phyloP scores from a whole-genome alignment of 2,329 filamentous ascomycete genomes.

The Blastomyces gilchristii region DNA sequence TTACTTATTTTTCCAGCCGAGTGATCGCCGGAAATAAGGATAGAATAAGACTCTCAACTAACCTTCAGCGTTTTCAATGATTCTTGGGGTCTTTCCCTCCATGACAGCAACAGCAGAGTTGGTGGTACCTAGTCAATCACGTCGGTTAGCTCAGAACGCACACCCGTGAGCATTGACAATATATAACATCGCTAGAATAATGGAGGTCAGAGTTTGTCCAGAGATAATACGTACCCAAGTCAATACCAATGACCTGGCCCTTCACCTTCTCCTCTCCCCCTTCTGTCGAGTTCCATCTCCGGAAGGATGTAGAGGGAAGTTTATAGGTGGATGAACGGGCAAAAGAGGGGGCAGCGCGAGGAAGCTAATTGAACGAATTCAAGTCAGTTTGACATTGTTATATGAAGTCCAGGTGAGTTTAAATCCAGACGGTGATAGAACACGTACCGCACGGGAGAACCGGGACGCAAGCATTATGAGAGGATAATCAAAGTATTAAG shows the following conservation, averaged over 20 bases:
- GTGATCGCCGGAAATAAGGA: neutral
- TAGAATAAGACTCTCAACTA: conserved; percentile 17
- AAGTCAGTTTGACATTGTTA: conserved; percentile 5
- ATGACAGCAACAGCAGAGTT: conserved; percentile 96
- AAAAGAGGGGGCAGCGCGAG: conserved; percentile 61
- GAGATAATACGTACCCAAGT: conserved; percentile 58
- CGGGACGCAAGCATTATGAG: conserved; percentile 61
- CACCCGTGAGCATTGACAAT: neutral
- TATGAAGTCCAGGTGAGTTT: conserved; percentile 1
- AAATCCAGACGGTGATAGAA: neutral
- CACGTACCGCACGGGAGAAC: conserved; percentile 64
- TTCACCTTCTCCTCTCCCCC: conserved; percentile 71
- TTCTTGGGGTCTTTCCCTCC: conserved; percentile 91
- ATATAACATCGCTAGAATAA: neutral
- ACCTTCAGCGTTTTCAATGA: conserved; percentile 98
- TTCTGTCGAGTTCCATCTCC: conserved; percentile 42
- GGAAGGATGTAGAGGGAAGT: conserved; percentile 62
- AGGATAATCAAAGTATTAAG: conserved; percentile 21
- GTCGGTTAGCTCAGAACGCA: neutral
- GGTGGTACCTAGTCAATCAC: conserved; percentile 56
- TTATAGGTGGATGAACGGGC: conserved; percentile 59
- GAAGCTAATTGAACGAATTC: conserved; percentile 47
- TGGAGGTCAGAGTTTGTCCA: neutral
- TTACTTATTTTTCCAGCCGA: conserved; percentile 4
- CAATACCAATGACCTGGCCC: conserved; percentile 94